A percentile compares a stretch with the other conserved stretches of the same genome.
Evolutionary conservation across 768 basidiomycete species (phyloP).

Genomic region (Boletus eberwhitei): DNA sequence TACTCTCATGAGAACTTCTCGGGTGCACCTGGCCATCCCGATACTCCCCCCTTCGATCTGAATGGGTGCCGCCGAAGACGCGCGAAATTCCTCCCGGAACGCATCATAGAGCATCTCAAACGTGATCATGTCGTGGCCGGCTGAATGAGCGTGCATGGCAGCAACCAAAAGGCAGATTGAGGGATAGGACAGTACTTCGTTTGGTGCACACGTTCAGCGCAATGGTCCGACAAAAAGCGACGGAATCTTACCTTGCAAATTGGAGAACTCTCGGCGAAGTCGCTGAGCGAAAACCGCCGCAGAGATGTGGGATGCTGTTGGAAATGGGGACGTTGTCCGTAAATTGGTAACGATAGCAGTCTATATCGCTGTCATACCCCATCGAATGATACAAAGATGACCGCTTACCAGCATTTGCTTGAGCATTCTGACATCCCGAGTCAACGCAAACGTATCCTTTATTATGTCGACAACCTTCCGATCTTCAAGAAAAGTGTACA

Average conservation of each 20-base stretch:
- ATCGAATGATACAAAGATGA: neutral
- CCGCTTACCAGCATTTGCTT: conserved; percentile 57
- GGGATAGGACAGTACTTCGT: conserved; percentile 71
- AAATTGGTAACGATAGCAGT: conserved; percentile 44
- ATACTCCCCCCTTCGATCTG: conserved; percentile 72
- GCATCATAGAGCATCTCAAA: conserved; percentile 88
- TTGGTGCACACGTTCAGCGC: neutral
- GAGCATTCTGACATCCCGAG: conserved; percentile 57
- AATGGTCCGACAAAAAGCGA: neutral
- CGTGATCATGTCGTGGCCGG: conserved; percentile 77
- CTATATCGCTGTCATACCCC: conserved; percentile 32
- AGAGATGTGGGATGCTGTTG: conserved; percentile 42
- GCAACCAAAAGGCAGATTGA: conserved; percentile 81
- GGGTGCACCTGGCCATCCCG: conserved; percentile 66
- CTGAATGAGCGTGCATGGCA: conserved; percentile 69
- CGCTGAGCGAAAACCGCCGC: conserved; percentile 51
- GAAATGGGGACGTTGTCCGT: conserved; percentile 51
- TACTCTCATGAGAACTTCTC: conserved; percentile 64
- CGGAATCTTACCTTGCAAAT: conserved; percentile 48
- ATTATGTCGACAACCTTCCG: conserved; percentile 42
- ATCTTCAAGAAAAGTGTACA: conserved; percentile 58
- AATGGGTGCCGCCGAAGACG: conserved; percentile 71
- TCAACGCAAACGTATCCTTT: conserved; percentile 59
- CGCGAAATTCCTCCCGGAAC: conserved; percentile 72
- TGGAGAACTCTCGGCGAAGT: conserved; percentile 48